Conservation (phyloP, 139 green algal species). For the Volvox africanus region DNA sequence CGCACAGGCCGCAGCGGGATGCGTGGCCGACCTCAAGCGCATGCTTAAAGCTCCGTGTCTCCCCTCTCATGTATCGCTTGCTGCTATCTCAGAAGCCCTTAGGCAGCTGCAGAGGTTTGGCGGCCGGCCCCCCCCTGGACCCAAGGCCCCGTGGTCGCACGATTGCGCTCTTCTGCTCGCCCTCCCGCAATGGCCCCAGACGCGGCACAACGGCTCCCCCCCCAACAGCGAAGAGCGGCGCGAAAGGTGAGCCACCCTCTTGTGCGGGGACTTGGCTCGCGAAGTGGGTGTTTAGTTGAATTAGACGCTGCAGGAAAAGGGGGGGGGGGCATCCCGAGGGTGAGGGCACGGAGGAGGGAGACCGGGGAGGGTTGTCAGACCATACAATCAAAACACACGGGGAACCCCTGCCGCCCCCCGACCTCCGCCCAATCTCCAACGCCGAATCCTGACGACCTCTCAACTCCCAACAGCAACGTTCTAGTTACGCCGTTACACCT, state of each 20-base stretch:
- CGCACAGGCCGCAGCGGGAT: no score
- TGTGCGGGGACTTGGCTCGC: neutral
- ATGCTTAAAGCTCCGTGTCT: no score
- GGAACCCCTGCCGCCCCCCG: no score
- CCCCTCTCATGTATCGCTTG: no score
- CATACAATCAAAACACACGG: neutral
- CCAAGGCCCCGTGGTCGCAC: neutral
- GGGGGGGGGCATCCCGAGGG: no score
- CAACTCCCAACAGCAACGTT: neutral
- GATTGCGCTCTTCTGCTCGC: neutral
- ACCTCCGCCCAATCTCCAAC: neutral
- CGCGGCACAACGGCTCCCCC: neutral
- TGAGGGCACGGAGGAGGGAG: neutral
- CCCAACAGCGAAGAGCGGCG: slow-evolving; percentile 23
- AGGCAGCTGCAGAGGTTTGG: neutral
- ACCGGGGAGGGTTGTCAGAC: no score
- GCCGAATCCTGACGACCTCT: neutral
- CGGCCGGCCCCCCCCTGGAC: neutral
- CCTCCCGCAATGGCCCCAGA: slow-evolving; percentile 10
- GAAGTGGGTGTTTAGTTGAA: slow-evolving; percentile 42
- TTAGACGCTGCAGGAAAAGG: slow-evolving; percentile 45
- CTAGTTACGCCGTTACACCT: neutral
- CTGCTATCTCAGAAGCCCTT: neutral
- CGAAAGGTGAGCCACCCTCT: slow-evolving; percentile 39
- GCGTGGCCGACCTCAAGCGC: no score